phyloP scores from a whole-genome alignment of 2,329 filamentous ascomycete species.

The Rhynchosporium agropyri region DNA sequence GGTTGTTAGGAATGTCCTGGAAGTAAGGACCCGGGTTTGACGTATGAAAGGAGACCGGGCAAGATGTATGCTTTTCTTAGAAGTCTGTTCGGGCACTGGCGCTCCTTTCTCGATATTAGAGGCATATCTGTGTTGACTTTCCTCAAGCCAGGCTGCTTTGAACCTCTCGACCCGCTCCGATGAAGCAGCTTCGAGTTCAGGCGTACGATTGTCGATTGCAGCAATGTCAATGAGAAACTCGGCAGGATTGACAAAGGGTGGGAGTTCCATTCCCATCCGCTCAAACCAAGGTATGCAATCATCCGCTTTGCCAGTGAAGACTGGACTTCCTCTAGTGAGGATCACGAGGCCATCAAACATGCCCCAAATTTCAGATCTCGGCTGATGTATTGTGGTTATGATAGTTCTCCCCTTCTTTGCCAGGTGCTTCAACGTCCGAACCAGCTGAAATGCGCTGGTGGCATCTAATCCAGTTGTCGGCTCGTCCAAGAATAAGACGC shows the following conservation, averaged over 20 bases:
- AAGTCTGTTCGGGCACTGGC: not conserved
- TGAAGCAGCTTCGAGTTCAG: constrained; percentile 64
- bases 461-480: constrained; percentile 79
- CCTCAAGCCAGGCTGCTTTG: constrained; percentile 60
- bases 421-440: constrained; percentile 69
- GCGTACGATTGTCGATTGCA: constrained; percentile 71
- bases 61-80: constrained; percentile 12
- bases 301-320: constrained; percentile 65
- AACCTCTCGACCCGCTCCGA: constrained; percentile 62
- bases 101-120: constrained; percentile 26
- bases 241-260: constrained; percentile 75
- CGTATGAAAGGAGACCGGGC: constrained; percentile 59
- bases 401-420: constrained; percentile 70
- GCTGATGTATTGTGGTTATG: constrained; percentile 76
- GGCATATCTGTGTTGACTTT: constrained; percentile 34
- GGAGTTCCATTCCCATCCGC: constrained; percentile 60
- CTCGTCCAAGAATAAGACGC: constrained; percentile 76
- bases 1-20: constrained; percentile 70
- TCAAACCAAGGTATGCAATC: constrained; percentile 68
- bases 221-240: constrained; percentile 76
- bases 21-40: constrained; percentile 67
- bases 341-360: constrained; percentile 74
- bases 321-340: constrained; percentile 65
- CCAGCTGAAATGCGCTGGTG: constrained; percentile 73
- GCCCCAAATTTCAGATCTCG: constrained; percentile 77